Evolutionary conservation across 2,329 filamentous ascomycete genomes (phyloP), one percentile per base, ranked within the genome.

Genomic region (Colletotrichum falcatum): DNA sequence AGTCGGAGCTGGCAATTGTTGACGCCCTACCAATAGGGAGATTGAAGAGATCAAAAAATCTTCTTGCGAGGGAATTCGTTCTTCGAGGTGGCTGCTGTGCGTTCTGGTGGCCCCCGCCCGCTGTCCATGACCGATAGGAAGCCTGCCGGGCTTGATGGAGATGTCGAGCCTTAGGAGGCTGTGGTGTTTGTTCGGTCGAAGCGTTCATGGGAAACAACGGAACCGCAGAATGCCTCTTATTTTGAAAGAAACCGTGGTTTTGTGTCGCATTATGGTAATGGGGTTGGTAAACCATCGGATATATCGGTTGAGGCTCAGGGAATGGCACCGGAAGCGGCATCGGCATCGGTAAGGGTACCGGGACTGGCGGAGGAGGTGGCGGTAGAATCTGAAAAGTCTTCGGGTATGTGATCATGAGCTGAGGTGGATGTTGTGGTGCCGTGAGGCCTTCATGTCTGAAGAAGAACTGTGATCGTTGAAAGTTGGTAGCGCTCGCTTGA

Each of bases 1-100:
- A 61, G 37, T 64, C 56, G 3, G 73, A 74, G 48, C 74, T 79
- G 35, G 73, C 74, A 59, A 82, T 78, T 1, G 81, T 83, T 0
- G 79, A 82, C 8, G 79, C 80, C 65, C 74, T 78, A 6, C 81
- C 81, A 1, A 75, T 23, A 2, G 79, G 79, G 18, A 80, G 60
- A 5, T 72, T 74, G 37, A 82, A 73, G 1, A 73, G 72, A 14
- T 74, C 74, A 59, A 72, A 59, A 1, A 82, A 12, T 18, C 76
- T 70, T 33, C 55, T 60, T 9, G 60, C 56, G 7, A 71, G 56
- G 46, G 69, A 70, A 0, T 42, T 39, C 2, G 37, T 48, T 63
- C 64, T 54, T 30, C 30, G 37, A 9, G 64, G 46, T 12, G 66
- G 33, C 11, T 51, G 35, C n/a, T 56, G 65, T 23, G n/a, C 12